These are phyloP conservation scores for Diatrype stigma DNA, from an alignment of 2,329 filamentous ascomycete genomes.

Conservation along the genomic window DNA sequence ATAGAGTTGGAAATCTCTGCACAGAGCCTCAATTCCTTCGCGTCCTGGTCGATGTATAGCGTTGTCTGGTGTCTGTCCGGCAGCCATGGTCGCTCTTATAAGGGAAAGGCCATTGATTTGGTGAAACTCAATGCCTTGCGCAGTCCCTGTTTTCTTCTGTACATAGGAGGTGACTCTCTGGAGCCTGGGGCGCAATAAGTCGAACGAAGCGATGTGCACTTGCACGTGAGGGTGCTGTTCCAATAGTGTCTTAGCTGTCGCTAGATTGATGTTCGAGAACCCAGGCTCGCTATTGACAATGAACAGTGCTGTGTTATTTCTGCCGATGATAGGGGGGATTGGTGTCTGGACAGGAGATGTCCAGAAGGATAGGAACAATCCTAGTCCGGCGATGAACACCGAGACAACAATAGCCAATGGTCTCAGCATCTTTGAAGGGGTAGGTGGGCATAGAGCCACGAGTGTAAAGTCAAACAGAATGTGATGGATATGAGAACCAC, in stretches of 20 bases:
- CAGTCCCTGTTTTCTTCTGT: conserved; percentile 2
- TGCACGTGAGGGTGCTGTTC: conserved; percentile 13
- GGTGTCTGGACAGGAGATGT: not conserved
- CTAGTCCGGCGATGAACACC: not conserved
- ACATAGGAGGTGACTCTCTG: conserved; percentile 9
- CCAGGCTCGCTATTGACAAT: conserved; percentile 13
- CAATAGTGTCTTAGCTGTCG: conserved; percentile 14
- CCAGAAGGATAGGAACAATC: not conserved
- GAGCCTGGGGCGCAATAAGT: conserved; percentile 5
- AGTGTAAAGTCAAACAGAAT: no score
- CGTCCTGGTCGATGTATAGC: conserved; percentile 9
- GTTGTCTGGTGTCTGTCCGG: not conserved
- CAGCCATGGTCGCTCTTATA: not conserved
- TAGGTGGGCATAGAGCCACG: no score
- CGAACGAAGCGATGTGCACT: conserved; percentile 15
- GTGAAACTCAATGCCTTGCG: conserved; percentile 11
- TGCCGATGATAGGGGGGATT: conserved; percentile 7
- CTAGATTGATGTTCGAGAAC: conserved; percentile 13
- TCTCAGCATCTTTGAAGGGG: no score
- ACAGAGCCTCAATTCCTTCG: conserved; percentile 3
- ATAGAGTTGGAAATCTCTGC: conserved; percentile 6
- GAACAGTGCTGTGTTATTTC: conserved; percentile 16
- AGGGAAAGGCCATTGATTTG: conserved; percentile 6
- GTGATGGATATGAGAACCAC: no score
- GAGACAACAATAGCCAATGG: not conserved